Evolutionary conservation across 768 basidiomycete genomes (phyloP), one percentile per base, ranked within the genome.

Genomic region (Russula lepida): DNA sequence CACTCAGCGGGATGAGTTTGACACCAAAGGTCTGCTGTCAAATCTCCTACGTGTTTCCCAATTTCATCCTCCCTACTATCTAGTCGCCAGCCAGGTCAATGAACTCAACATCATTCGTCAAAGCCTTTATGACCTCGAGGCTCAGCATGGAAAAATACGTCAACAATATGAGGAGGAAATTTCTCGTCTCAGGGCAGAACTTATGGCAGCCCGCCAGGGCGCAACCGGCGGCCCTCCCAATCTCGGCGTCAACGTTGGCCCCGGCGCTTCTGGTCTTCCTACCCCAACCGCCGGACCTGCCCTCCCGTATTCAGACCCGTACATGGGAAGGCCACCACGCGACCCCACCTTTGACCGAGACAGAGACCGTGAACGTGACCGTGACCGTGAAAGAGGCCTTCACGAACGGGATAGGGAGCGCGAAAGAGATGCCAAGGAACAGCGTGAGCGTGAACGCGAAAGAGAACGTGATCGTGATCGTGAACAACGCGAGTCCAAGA

Each of bases 61-160:
- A 53, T 28, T 53, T 58, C 27, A 60, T 54, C 39, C 6, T 13
- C 6, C 32, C 48, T 33, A 49, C 33, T 51, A 37, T 25, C 1
- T 70, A 92, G 91, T 92, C 52, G 80, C 81, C 5, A 78, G 79
- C 28, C 95, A 98, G 74, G 85, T 98, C 64, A 88, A 85, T 71
- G 95, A 98, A 71, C 78, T 98, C 57, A 89, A 88, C 66, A 84
- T 87, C 69, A 93, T 99, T 68, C 84, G 93, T 37, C 87, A 92
- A 69, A 84, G 89, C 2, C 79, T 98, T 12, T 95, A 94, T 70
- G 93, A 98, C 66, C 85, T 99, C 58, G 95, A 99, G 71, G 76
- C 84, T 0, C 87, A 89, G 63, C 93, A 98, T 67, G 81, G 79
- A 64, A 92, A 94, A 77, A 84, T 92, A 55, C 81, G 92, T 35